Percentiles rank a stretch among this genome's conserved stretches.
Evolutionary conservation across 169 alveolate genomes (phyloP).

Genomic region (Eimeria acervulina): DNA sequence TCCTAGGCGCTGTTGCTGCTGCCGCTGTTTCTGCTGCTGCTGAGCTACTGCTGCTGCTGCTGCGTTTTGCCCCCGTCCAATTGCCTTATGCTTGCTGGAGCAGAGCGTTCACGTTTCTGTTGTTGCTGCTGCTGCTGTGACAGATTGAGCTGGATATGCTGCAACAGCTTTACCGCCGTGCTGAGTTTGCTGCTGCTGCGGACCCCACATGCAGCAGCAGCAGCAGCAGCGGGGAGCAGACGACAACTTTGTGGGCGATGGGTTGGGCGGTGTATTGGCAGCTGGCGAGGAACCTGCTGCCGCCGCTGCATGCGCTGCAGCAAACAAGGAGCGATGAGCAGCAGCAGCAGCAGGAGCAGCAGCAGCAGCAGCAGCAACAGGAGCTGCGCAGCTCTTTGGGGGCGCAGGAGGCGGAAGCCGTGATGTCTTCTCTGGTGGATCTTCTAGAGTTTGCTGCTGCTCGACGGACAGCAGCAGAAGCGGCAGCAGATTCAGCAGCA

Average conservation of each 20-base stretch:
- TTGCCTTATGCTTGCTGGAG: neutral
- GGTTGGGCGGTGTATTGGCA: constrained; percentile 60
- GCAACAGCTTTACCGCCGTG: neutral
- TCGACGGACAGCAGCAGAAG: neutral
- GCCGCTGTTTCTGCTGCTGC: constrained; percentile 31
- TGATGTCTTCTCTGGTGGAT: constrained; percentile 43
- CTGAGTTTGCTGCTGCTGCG: neutral
- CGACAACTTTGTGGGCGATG: constrained; percentile 47
- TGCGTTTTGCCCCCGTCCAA: neutral
- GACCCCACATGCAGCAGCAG: too few relatives aligned
- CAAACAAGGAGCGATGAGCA: neutral
- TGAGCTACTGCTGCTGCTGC: constrained; percentile 36
- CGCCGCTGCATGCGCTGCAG: constrained; percentile 56
- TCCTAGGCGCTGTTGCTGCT: neutral
- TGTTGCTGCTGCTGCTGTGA: constrained; percentile 23
- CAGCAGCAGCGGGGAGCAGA: constrained; percentile 5
- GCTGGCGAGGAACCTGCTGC: constrained; percentile 37
- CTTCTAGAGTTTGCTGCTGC: constrained; percentile 20
- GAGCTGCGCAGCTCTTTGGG: constrained; percentile 1
- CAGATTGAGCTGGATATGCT: neutral
- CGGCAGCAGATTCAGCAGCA: too few relatives aligned
- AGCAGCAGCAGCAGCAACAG: neutral
- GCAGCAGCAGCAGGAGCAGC: constrained; percentile 67
- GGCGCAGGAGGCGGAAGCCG: constrained; percentile 55
- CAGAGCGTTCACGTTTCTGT: neutral